Base-by-base conservation (phyloP, 2,329 filamentous ascomycete species). In the Xylariaceae sp. region DNA sequence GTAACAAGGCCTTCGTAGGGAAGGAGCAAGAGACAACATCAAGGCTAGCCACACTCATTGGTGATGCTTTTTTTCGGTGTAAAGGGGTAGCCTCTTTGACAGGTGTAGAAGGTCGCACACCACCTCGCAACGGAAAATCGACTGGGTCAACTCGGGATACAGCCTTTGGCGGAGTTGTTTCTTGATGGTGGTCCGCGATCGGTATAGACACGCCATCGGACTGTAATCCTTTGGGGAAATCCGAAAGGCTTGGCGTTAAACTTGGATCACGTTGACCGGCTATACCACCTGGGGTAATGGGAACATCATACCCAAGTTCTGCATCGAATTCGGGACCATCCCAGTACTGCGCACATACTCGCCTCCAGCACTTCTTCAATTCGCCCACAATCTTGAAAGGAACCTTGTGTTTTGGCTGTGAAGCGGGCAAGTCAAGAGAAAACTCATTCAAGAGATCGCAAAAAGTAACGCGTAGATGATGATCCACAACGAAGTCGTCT, bases 281-380 rank as follows among this genome's bases (percentile, higher is more conserved):
- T 59, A 87, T 81, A n/a, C 88, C 91, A 45, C 92, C 92, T 3
- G 92, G 90, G 0, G 82, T 73, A 53, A 96, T 88, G 11, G 88
- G 84, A 15, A 83, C 79, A 30, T 90, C 85, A 2, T 85, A 79
- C 11, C 80, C 82, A 10, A 84, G 77, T 50, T 84, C 81, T 1
- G 80, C 77, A 64, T 87, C 80, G 42, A 87, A 87, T 51, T 90
- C 84, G 0, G 85, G 78, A 0, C 82, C 83, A 63, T 96, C 90
- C 93, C 94, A 99, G 72, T 92, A 96, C 57, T 92, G 77, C 0
- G 89, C 87, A 72, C 92, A 97, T 17, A 94, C 90, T 55, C 92
- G 84, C 72, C 92, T 87, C 94, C 94, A 99, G 72, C 94, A 97
- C 72, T 96, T 95, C 74, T 99, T 99, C 63, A 99, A 78, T 74